Evolutionary conservation across 2,329 filamentous ascomycete genomes (phyloP), one percentile per base, ranked within the genome.

Genomic region (Alternaria triticina): DNA sequence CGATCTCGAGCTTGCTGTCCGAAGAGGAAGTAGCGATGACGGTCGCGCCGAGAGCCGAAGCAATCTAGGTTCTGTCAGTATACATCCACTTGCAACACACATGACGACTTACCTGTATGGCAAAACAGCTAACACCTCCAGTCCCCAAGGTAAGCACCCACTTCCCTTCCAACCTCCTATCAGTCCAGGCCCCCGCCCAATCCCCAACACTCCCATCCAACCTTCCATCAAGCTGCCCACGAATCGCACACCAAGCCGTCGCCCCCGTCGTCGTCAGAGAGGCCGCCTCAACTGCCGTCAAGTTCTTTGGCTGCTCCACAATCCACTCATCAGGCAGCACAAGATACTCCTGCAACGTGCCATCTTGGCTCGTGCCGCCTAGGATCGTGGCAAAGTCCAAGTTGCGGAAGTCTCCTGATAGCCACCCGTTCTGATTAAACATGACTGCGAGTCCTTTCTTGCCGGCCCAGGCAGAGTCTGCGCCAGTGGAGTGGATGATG

Each of bases 121-220:
- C 74, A 36, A 77, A 75, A 58, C 79, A 73, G 22, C 72, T 78
- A 59, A 78, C 76, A 71, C 84, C 83, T 0, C 80, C 79, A 0
- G 79, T 91, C 13, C 89, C 89, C 77, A 90, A 87, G 1, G 88
- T 88, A 27, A 91, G 81, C 3, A 91, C 87, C 23, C 61, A 63
- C 55, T 67, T 69, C 77, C 27, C 79, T 75, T 69, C 20, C 8
- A 62, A 28, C 27, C 58, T 40, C 28, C 50, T 64, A 22, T 54
- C 66, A 15, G 45, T 57, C 60, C 68, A 65, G 36, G 56, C 62
- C 49, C 61, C 5, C 6, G 43, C 54, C 66, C 64, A 64, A 5
- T 33, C 57, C 15, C 50, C 23, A 5, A 62, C 17, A 5, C 36
- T 17, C 20, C 66, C 59, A 20, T 43, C 45, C 10, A 69, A 43